Percentiles rank a stretch among this genome's conserved stretches.
Evolutionary conservation across 225 moss, liverwort and hornwort species (phyloP).

Genomic region (Antitrichia curtipendula): DNA sequence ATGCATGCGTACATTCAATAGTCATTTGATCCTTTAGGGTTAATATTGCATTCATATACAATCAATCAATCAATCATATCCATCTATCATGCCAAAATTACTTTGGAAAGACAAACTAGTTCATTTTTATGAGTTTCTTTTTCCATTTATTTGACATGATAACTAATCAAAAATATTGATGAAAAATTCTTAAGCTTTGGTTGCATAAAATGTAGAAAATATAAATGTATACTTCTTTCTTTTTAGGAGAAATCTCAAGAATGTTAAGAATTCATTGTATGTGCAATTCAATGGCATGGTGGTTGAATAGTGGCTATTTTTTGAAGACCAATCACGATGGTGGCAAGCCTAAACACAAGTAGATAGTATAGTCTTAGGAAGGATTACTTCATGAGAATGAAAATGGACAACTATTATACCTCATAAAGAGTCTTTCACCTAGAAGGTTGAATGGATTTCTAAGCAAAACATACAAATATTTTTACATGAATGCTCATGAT

Average conservation of each 20-base stretch:
- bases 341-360: neutral
- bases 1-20: too few species aligned
- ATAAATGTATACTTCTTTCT: accelerated
- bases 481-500: too few species aligned
- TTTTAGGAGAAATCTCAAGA: neutral
- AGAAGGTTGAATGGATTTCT: too few species aligned
- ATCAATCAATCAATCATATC: neutral
- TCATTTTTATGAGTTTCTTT: neutral
- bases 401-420: too few species aligned
- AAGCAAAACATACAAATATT: too few species aligned
- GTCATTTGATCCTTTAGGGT: too few species aligned
- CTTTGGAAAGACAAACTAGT: neutral
- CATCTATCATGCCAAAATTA: neutral
- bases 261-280: accelerated
- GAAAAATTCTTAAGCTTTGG: neutral
- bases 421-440: too few species aligned
- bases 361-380: accelerated
- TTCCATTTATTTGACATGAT: neutral
- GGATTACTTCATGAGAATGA: neutral
- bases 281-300: neutral
- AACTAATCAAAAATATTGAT: neutral
- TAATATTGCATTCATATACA: neutral
- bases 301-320: neutral
- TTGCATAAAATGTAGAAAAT: neutral
- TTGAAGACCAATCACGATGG: neutral